Conservation (phyloP, 2,329 filamentous ascomycete genomes). For the Monascus ruber region DNA sequence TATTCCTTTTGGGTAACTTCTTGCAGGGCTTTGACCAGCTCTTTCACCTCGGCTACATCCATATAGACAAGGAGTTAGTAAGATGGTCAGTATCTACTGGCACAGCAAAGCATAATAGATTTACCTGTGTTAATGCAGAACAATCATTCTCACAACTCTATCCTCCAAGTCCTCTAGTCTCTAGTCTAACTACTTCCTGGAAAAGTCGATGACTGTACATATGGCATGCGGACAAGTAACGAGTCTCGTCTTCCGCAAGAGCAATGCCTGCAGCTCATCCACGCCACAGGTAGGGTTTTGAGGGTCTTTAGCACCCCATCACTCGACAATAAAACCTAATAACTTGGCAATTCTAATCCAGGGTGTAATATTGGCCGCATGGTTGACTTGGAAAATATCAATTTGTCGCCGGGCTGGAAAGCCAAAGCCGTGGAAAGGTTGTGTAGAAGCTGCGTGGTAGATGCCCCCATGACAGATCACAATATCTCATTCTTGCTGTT, state of each 20-base stretch:
- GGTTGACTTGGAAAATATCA: slow-evolving; percentile 61
- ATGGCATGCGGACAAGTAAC: slow-evolving; percentile 61
- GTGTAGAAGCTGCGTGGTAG: slow-evolving; percentile 65
- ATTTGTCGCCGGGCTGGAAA: slow-evolving; percentile 49
- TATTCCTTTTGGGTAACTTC: slow-evolving; percentile 2
- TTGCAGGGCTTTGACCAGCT: slow-evolving; percentile 7
- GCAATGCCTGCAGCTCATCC: slow-evolving; percentile 45
- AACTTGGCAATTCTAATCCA: slow-evolving; percentile 59
- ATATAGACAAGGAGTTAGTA: slow-evolving; percentile 10
- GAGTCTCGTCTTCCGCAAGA: slow-evolving; percentile 55
- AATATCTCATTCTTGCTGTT: not conserved
- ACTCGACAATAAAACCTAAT: slow-evolving; percentile 52
- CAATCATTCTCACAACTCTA: slow-evolving; percentile 57
- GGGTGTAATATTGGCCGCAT: slow-evolving; percentile 65
- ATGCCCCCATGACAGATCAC: slow-evolving; percentile 46
- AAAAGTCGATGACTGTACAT: slow-evolving; percentile 58
- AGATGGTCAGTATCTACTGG: slow-evolving; percentile 7
- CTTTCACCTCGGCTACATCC: slow-evolving; percentile 8
- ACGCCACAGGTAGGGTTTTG: slow-evolving; percentile 49
- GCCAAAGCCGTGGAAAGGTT: slow-evolving; percentile 51
- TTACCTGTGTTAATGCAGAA: slow-evolving; percentile 61
- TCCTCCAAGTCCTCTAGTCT: slow-evolving; percentile 46
- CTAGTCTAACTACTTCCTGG: slow-evolving; percentile 47
- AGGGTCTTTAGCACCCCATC: slow-evolving; percentile 49
- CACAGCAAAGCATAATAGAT: slow-evolving; percentile 16